These are phyloP conservation scores for Helotiales sp. DNA, from an alignment of 2,329 filamentous ascomycete species.

Conservation along the genomic window DNA sequence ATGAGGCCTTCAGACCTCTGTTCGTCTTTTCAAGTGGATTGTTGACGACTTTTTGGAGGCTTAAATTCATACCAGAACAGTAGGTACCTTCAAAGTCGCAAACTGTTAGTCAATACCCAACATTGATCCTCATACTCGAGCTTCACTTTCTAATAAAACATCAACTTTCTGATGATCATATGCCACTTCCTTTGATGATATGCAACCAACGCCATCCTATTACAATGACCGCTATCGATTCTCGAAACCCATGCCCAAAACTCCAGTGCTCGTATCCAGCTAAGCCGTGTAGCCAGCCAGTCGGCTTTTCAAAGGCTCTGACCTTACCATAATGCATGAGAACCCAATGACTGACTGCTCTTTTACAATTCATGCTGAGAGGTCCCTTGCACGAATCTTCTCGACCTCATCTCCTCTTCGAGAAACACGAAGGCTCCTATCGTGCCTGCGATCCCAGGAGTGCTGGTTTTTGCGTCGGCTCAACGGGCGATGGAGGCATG, in stretches of 20 bases:
- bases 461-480: slow-evolving; percentile 45
- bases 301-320: not conserved
- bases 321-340: not conserved
- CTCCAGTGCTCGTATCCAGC: slow-evolving; percentile 36
- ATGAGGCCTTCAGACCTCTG: too few species aligned
- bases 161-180: not conserved
- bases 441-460: slow-evolving; percentile 39
- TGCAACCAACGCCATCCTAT: slow-evolving; percentile 32
- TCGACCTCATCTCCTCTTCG: not conserved
- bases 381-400: not conserved
- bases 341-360: not conserved
- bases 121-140: not conserved
- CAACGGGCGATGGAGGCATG: slow-evolving; percentile 63
- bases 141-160: not conserved
- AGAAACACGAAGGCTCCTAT: slow-evolving; percentile 14
- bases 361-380: not conserved
- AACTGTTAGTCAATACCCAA: not conserved
- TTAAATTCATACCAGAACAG: too few species aligned
- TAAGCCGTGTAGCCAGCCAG: slow-evolving; percentile 22
- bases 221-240: slow-evolving; percentile 32
- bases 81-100: too few species aligned
- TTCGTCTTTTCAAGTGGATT: too few species aligned
- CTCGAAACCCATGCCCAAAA: slow-evolving; percentile 36
- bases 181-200: slow-evolving; percentile 19
- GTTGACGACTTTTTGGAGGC: too few species aligned